Conservation (phyloP, 768 basidiomycete species). For the Leucosporidium yakuticum region DNA sequence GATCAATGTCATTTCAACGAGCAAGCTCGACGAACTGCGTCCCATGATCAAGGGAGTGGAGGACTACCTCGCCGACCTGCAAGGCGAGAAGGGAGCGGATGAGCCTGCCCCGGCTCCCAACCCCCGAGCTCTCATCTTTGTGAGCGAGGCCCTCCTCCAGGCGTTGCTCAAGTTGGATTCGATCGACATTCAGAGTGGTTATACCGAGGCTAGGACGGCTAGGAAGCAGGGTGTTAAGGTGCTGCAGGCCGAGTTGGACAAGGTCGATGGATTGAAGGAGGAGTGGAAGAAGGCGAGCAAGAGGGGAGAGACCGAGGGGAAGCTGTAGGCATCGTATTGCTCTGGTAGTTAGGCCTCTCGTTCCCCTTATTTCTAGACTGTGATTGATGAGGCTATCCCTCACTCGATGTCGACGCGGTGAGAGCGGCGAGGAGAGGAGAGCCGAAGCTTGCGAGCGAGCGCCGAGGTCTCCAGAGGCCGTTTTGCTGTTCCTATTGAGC, state of each 20-base stretch:
- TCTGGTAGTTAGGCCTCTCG: no score
- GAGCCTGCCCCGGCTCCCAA: conserved; percentile 51
- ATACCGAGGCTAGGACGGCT: conserved; percentile 69
- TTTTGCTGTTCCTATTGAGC: no score
- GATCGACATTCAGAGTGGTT: conserved; percentile 63
- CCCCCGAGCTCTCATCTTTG: conserved; percentile 31
- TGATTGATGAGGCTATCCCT: no score
- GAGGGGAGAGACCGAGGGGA: no score
- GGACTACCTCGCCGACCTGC: conserved; percentile 26
- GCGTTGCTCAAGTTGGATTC: conserved; percentile 81
- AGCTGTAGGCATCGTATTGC: no score
- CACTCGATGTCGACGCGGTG: no score
- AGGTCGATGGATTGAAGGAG: conserved; percentile 67
- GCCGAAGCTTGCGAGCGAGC: no score
- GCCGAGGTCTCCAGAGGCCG: no score
- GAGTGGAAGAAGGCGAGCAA: conserved; percentile 23
- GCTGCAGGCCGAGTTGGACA: conserved; percentile 75
- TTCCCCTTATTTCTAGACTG: no score
- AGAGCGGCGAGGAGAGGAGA: no score
- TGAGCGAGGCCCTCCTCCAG: conserved; percentile 79
- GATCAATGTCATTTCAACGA: conserved; percentile 21
- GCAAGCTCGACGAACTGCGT: conserved; percentile 19
- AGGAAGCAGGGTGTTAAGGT: conserved; percentile 80
- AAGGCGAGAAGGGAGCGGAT: conserved; percentile 35
- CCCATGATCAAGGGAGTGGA: conserved; percentile 26